These are phyloP conservation scores for Phytophthora vignae DNA, from an alignment of 352 stramenopile species.

Conservation along the genomic window DNA sequence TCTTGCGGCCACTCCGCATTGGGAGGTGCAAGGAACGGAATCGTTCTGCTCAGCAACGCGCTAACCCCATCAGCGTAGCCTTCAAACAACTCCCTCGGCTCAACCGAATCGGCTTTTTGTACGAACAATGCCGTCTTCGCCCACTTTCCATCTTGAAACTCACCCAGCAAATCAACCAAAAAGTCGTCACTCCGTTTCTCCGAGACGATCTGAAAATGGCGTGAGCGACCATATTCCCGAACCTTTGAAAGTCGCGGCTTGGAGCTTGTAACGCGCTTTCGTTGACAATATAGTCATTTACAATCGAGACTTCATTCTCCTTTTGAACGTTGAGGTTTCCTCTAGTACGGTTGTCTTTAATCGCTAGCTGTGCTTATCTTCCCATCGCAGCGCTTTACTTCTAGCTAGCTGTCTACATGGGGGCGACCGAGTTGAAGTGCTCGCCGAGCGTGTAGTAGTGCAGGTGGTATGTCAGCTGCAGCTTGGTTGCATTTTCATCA, in stretches of 20 bases:
- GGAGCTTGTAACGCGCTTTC: too few relatives aligned
- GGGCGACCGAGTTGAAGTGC: conserved; percentile 97
- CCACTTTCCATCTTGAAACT: conserved; percentile 5
- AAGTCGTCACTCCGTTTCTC: conserved; percentile 25
- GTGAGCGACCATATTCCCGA: too few relatives aligned
- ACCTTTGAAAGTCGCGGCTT: too few relatives aligned
- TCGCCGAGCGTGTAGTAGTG: conserved; percentile 99
- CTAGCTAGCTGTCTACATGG: conserved; percentile 16
- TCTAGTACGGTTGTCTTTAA: not conserved
- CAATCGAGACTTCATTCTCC: too few relatives aligned
- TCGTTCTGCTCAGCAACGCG: not conserved
- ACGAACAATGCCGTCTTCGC: not conserved
- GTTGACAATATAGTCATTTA: too few relatives aligned
- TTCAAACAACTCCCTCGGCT: not conserved
- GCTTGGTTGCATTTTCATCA: conserved; percentile 48
- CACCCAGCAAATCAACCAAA: conserved; percentile 2
- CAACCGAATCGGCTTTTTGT: not conserved
- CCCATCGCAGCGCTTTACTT: not conserved
- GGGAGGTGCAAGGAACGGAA: conserved; percentile 14
- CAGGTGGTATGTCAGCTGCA: conserved; percentile 95
- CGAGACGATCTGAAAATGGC: conserved; percentile 1
- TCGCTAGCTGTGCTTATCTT: not conserved
- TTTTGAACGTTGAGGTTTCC: not conserved
- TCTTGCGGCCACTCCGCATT: conserved; percentile 11
- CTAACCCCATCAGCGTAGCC: not conserved